phyloP scores from a whole-genome alignment of 805 yeast genomes.

The Candida insectalens region DNA sequence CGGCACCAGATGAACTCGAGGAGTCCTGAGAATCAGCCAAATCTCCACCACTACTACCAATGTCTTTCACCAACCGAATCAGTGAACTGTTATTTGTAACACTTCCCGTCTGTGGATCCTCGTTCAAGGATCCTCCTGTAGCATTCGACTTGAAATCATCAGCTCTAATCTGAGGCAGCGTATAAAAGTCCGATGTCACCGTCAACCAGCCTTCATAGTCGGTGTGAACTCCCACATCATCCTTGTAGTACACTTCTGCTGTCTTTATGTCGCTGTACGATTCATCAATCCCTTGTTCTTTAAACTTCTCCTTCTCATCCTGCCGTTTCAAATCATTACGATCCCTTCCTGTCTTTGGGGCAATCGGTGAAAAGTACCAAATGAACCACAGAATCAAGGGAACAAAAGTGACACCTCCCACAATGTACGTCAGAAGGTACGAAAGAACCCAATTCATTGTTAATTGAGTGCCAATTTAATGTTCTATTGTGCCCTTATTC shows the following conservation, averaged over 20 bases:
- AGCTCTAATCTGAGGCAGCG: slow-evolving; percentile 32
- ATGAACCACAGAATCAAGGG: slow-evolving; percentile 43
- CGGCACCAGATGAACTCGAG: neutral
- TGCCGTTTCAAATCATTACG: slow-evolving; percentile 8
- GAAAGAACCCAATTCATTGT: slow-evolving; percentile 16
- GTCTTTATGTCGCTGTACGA: slow-evolving; percentile 35
- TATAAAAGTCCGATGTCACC: slow-evolving; percentile 71
- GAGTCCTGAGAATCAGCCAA: neutral
- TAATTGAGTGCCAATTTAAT: too few relatives aligned
- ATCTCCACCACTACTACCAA: neutral
- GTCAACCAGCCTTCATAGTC: slow-evolving; percentile 69
- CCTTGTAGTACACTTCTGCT: slow-evolving; percentile 54
- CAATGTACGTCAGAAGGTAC: slow-evolving; percentile 40
- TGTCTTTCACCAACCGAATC: slow-evolving; percentile 1
- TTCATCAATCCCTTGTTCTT: slow-evolving; percentile 15
- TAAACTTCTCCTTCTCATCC: slow-evolving; percentile 16
- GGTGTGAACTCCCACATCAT: slow-evolving; percentile 53
- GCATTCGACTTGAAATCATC: slow-evolving; percentile 12
- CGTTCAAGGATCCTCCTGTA: slow-evolving; percentile 1
- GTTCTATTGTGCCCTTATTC: too few relatives aligned
- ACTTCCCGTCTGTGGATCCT: slow-evolving; percentile 3
- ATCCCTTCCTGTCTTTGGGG: slow-evolving; percentile 14
- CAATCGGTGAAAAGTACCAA: slow-evolving; percentile 30
- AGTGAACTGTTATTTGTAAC: slow-evolving; percentile 3
- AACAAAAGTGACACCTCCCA: slow-evolving; percentile 78